These are phyloP conservation scores for Rhodotorula babjevae DNA, from an alignment of 768 basidiomycete species.

Conservation along the genomic window DNA sequence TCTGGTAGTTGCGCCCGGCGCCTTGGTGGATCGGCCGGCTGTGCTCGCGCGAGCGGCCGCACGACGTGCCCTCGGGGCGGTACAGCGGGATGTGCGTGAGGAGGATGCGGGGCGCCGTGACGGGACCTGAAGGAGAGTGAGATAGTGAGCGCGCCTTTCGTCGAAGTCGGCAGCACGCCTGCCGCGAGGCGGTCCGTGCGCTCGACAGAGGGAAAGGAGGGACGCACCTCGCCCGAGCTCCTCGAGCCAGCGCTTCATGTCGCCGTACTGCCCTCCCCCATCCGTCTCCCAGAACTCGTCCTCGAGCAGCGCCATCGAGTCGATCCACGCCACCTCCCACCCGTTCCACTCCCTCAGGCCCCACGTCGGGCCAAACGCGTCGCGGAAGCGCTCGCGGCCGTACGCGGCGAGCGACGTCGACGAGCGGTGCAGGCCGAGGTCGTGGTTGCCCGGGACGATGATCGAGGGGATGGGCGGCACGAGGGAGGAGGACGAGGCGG, in stretches of 20 bases:
- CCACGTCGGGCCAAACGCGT: slow-evolving; percentile 72
- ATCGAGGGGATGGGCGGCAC: slow-evolving; percentile 45
- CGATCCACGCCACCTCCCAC: slow-evolving; percentile 67
- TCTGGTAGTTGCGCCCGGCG: slow-evolving; percentile 55
- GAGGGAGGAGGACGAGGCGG: slow-evolving; percentile 1
- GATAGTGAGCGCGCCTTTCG: background rate
- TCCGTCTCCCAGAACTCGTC: slow-evolving; percentile 56
- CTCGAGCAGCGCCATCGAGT: slow-evolving; percentile 68
- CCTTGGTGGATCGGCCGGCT: slow-evolving; percentile 66
- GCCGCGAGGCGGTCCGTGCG: too few species aligned
- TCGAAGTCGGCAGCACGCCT: too few species aligned
- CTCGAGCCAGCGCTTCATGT: slow-evolving; percentile 53
- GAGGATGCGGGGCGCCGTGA: slow-evolving; percentile 55
- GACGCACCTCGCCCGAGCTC: slow-evolving; percentile 48
- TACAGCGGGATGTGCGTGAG: slow-evolving; percentile 86
- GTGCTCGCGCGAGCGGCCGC: slow-evolving; percentile 72
- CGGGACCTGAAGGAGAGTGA: slow-evolving; percentile 17
- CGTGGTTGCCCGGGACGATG: slow-evolving; percentile 86
- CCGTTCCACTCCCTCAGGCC: slow-evolving; percentile 58
- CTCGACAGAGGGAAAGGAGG: background rate
- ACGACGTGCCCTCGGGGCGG: slow-evolving; percentile 62
- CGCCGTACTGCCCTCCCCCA: slow-evolving; percentile 48
- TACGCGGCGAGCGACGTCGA: slow-evolving; percentile 29
- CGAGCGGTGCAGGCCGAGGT: slow-evolving; percentile 59
- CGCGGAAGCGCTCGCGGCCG: slow-evolving; percentile 59